Conservation (phyloP, 2,329 filamentous ascomycete species). For the Alternaria sp. region DNA sequence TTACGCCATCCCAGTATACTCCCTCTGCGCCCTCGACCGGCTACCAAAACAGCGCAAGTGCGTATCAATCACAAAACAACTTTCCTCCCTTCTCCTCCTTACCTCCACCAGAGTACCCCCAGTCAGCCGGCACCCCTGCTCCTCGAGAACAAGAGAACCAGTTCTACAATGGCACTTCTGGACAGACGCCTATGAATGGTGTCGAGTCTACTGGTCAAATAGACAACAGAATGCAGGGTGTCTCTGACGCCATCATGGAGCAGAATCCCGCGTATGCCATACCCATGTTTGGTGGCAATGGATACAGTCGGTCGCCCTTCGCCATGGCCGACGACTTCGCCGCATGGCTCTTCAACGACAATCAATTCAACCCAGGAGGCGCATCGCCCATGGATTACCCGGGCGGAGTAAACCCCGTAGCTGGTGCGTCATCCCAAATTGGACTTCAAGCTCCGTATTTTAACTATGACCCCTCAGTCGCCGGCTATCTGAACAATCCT, state of each 20-base stretch:
- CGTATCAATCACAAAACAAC: slow-evolving; percentile 66
- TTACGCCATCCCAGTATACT: slow-evolving; percentile 56
- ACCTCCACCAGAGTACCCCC: slow-evolving; percentile 63
- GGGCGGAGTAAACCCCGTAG: slow-evolving; percentile 43
- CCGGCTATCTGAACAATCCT: slow-evolving; percentile 56
- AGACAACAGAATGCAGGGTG: slow-evolving; percentile 42
- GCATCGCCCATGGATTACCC: slow-evolving; percentile 49
- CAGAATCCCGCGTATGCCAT: slow-evolving; percentile 67
- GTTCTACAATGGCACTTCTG: slow-evolving; percentile 44
- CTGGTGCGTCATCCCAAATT: slow-evolving; percentile 48
- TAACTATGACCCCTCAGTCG: slow-evolving; percentile 56
- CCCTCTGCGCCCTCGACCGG: slow-evolving; percentile 52
- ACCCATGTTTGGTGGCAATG: slow-evolving; percentile 85
- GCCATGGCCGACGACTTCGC: slow-evolving; percentile 88
- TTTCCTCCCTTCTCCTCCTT: slow-evolving; percentile 66
- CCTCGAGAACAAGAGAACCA: slow-evolving; percentile 43
- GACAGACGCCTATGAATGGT: slow-evolving; percentile 46
- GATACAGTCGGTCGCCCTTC: slow-evolving; percentile 84
- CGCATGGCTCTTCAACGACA: slow-evolving; percentile 80
- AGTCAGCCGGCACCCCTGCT: slow-evolving; percentile 45
- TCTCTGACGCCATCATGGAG: slow-evolving; percentile 51
- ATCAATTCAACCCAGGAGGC: slow-evolving; percentile 53
- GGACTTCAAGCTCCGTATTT: slow-evolving; percentile 59
- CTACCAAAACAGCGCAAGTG: slow-evolving; percentile 44
- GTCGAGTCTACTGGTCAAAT: slow-evolving; percentile 47